A percentile compares a stretch with the other conserved stretches of the same genome.
Evolutionary conservation across 805 yeast species (phyloP).

Genomic region (Clavispora santaluciae): DNA sequence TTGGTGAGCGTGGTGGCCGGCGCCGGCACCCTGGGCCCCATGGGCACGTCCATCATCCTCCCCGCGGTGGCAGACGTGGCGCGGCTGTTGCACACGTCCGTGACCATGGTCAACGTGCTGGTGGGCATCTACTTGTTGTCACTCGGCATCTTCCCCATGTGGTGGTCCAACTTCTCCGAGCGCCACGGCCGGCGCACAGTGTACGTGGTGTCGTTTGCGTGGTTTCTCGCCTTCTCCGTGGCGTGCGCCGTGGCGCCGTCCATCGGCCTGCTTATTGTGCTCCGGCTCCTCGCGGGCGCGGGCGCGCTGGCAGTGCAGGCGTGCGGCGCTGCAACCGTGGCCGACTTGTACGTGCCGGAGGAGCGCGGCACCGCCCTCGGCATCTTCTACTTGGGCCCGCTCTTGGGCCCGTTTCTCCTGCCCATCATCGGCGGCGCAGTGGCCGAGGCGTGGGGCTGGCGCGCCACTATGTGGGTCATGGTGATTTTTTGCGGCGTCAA

Average conservation of each 20-base stretch:
- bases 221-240: constrained; percentile 62
- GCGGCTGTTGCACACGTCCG: constrained; percentile 49
- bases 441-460: constrained; percentile 72
- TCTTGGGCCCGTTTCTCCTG: constrained; percentile 73
- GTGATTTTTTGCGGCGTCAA: constrained; percentile 60
- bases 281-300: constrained; percentile 73
- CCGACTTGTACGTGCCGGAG: constrained; percentile 63
- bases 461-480: constrained; percentile 84
- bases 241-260: constrained; percentile 66
- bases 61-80: constrained; percentile 70
- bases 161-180: constrained; percentile 87
- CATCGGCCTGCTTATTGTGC: constrained; percentile 58
- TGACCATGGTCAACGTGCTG: constrained; percentile 63
- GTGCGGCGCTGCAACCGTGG: constrained; percentile 85
- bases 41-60: constrained; percentile 80
- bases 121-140: constrained; percentile 75
- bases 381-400: constrained; percentile 71
- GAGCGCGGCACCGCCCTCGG: constrained; percentile 81
- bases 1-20: constrained; percentile 63
- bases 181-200: constrained; percentile 69
- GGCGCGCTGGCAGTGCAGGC: constrained; percentile 77
- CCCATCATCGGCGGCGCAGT: constrained; percentile 79
- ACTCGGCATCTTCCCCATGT: constrained; percentile 74
- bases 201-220: constrained; percentile 60
- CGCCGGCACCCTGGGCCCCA: constrained; percentile 79